A percentile compares a stretch with the other conserved stretches of the same genome.
Evolutionary conservation across 2,329 filamentous ascomycete genomes (phyloP).

Genomic region (Tothia fuscella): DNA sequence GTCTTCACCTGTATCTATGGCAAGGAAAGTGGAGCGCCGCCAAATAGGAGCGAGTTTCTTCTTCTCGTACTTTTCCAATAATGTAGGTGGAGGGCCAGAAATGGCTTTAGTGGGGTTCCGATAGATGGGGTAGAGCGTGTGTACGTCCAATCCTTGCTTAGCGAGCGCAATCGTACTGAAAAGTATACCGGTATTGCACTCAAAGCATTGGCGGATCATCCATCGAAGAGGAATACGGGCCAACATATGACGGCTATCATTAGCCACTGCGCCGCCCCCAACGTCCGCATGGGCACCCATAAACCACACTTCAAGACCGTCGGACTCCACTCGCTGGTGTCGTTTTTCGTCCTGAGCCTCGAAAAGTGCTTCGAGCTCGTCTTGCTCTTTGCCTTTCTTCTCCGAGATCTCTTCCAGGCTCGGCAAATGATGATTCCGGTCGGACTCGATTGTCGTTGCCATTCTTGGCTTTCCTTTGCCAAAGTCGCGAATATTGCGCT

Average conservation of each 20-base stretch:
- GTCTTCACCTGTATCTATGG: constrained; percentile 7
- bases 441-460: not conserved
- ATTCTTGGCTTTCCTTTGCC: not conserved
- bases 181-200: constrained; percentile 34
- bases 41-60: constrained; percentile 22
- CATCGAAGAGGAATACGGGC: constrained; percentile 34
- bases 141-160: constrained; percentile 31
- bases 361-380: constrained; percentile 14
- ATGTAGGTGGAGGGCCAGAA: constrained; percentile 23
- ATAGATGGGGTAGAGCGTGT: constrained; percentile 30
- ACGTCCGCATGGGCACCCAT: constrained; percentile 32
- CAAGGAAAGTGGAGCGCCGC: constrained; percentile 21
- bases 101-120: constrained; percentile 20
- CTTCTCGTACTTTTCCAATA: constrained; percentile 26
- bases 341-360: constrained; percentile 14
- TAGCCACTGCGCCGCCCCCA: constrained; percentile 32
- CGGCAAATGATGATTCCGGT: too few species aligned
- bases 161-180: constrained; percentile 29
- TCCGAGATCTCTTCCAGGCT: not conserved
- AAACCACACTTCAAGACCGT: constrained; percentile 32
- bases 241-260: constrained; percentile 31
- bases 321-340: constrained; percentile 17
- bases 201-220: constrained; percentile 38
- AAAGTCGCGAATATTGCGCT: constrained; percentile 3
- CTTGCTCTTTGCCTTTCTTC: constrained; percentile 8